A percentile compares a stretch with the other conserved stretches of the same genome.
phyloP scores from a whole-genome alignment of 2,329 filamentous ascomycete genomes.

The Clonostachys rhizophaga region DNA sequence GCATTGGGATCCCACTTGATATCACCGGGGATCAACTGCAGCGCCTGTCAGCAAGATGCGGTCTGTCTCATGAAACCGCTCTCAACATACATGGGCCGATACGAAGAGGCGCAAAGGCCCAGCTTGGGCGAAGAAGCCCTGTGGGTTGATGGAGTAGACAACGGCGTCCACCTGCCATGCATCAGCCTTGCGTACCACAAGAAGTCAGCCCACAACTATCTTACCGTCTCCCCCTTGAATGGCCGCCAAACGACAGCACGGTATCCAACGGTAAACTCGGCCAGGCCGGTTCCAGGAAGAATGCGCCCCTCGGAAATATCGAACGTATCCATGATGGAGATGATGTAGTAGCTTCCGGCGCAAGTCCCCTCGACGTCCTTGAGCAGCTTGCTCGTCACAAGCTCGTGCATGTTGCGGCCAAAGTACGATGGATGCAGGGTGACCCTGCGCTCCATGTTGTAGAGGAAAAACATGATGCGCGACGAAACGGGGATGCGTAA shows the following conservation, averaged over 20 bases:
- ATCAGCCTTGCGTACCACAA: slow-evolving; percentile 8
- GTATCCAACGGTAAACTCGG: slow-evolving; percentile 93
- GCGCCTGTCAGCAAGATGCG: not conserved
- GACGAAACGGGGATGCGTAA: slow-evolving; percentile 1
- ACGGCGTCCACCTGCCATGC: slow-evolving; percentile 80
- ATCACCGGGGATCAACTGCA: slow-evolving; percentile 81
- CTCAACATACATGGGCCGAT: slow-evolving; percentile 66
- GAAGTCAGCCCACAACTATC: slow-evolving; percentile 25
- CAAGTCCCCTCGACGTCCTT: slow-evolving; percentile 94
- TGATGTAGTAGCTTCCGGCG: slow-evolving; percentile 94
- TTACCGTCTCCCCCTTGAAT: slow-evolving; percentile 95
- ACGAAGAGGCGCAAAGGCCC: slow-evolving; percentile 77
- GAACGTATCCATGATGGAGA: slow-evolving; percentile 95
- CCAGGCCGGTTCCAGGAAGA: slow-evolving; percentile 83
- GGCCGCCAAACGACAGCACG: slow-evolving; percentile 96
- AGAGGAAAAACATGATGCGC: slow-evolving; percentile 88
- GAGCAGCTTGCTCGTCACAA: slow-evolving; percentile 84
- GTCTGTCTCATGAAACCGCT: not conserved
- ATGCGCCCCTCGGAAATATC: slow-evolving; percentile 93
- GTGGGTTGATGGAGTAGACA: slow-evolving; percentile 84
- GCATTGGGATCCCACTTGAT: slow-evolving; percentile 95
- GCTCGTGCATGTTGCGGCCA: slow-evolving; percentile 85
- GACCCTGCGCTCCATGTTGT: slow-evolving; percentile 92
- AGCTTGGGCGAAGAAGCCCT: slow-evolving; percentile 85
- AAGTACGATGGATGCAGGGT: slow-evolving; percentile 97